Base-by-base conservation (phyloP, 257 asterid species). In the Plantago elongata region DNA sequence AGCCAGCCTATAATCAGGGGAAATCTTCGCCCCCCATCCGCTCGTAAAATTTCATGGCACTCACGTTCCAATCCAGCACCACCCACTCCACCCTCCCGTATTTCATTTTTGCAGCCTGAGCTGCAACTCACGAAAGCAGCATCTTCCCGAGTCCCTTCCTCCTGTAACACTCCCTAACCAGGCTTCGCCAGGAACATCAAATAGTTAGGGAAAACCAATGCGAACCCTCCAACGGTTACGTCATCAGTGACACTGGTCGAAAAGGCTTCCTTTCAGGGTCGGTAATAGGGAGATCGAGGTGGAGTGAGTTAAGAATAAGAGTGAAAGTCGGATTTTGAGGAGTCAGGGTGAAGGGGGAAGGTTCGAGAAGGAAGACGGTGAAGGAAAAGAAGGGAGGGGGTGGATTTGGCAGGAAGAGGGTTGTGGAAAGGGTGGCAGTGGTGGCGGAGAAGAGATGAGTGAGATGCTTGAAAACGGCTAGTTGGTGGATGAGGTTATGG, bases 1-100 rank as follows among this genome's bases (percentile, higher is more conserved):
- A 17, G 79, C 77, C 30, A 92, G 74, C 74, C 99, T 77, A 65
- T 95, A 86, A 71, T 89, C 99, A 13, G 84, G 89, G 66, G 77
- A 45, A 16, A 92, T 56, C 72, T 86, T 57, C 6, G 97, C 96
- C 38, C 96, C 96, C 96, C 88, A 89, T 86, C 72, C 79, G 81
- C 83, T 89, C 94, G 52, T 86, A 92, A 57, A 92, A 92, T 48
- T 59, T 51, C 0, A 88, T 74, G 17, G 96, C 96, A 63, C 78
- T 84, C 57, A 55, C 74, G 42, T 91, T 91, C 95, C 96, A 84
- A 60, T 89, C 96, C 27, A 86, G 80, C 51, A 86, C 97, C 71
- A 84, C 97, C 99, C 97, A 88, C 62, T 91, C 98, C 73, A 90
- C 95, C 44, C 94, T 78, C 14, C 90, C 96, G 29, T 80, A 83